A percentile compares a stretch with the other conserved stretches of the same genome.
phyloP scores from a whole-genome alignment of 148 eudicot genomes.

The Fagopyrum esculentum region DNA sequence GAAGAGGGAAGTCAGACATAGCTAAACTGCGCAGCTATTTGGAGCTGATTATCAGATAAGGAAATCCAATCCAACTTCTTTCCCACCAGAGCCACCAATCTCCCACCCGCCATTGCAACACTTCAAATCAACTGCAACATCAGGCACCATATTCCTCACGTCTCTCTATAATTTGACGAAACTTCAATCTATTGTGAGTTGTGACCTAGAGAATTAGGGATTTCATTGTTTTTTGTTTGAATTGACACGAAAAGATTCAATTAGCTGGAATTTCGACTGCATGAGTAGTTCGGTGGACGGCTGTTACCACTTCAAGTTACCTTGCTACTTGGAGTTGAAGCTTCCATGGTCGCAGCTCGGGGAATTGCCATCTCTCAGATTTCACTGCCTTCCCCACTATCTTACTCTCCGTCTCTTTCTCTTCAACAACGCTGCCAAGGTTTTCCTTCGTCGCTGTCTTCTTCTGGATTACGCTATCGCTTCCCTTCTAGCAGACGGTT shows the following conservation, averaged over 20 bases:
- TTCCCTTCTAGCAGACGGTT: slow-evolving; percentile 34
- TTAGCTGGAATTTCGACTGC: slow-evolving; percentile 20
- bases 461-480: slow-evolving; percentile 29
- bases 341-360: slow-evolving; percentile 12
- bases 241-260: not conserved
- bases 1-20: not conserved
- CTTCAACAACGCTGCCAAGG: slow-evolving; percentile 9
- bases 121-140: not conserved
- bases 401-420: slow-evolving; percentile 15
- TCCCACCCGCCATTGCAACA: not conserved
- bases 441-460: slow-evolving; percentile 21
- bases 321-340: slow-evolving; percentile 32
- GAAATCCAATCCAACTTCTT: not conserved
- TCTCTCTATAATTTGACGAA: not conserved
- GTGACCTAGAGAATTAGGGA: not conserved
- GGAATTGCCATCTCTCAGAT: slow-evolving; percentile 35
- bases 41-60: not conserved
- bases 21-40: not conserved
- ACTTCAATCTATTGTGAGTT: not conserved
- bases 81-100: not conserved
- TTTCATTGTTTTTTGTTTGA: not conserved
- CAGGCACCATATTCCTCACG: not conserved
- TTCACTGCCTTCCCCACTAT: slow-evolving; percentile 21
- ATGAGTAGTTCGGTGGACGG: slow-evolving; percentile 30
- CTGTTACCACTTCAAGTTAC: slow-evolving; percentile 19